Evolutionary conservation across 2,329 filamentous ascomycete species (phyloP).

Genomic region (Allantophomopsis cytisporea): DNA sequence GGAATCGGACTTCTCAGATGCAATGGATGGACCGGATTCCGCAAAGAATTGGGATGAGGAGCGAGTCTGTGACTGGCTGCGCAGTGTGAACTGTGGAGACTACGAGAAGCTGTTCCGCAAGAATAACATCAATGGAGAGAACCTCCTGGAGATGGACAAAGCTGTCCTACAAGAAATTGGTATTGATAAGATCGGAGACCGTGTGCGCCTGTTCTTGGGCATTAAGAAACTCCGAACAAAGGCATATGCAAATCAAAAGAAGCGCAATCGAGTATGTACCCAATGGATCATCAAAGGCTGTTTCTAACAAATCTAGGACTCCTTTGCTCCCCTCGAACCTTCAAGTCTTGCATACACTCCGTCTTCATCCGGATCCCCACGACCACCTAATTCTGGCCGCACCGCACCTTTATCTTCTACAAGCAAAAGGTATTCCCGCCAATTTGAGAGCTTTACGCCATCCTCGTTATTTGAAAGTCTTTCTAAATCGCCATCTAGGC

Average conservation of each 20-base stretch:
- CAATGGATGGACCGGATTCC: conserved; percentile 56
- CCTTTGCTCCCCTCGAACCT: conserved; percentile 66
- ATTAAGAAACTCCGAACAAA: conserved; percentile 74
- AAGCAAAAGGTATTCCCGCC: conserved; percentile 52
- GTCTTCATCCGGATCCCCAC: conserved; percentile 50
- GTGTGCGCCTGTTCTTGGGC: conserved; percentile 77
- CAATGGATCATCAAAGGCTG: background rate
- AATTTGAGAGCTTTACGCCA: conserved; percentile 30
- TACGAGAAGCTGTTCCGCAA: conserved; percentile 82
- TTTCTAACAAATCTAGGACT: conserved; percentile 45
- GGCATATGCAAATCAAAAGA: conserved; percentile 64
- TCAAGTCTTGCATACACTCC: conserved; percentile 38
- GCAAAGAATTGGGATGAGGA: conserved; percentile 86
- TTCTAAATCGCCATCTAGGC: conserved; percentile 29
- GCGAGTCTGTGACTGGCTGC: conserved; percentile 79
- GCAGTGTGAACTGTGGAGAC: conserved; percentile 82
- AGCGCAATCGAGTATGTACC: conserved; percentile 65
- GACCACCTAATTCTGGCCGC: conserved; percentile 39
- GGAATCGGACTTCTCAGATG: conserved; percentile 83
- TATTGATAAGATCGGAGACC: conserved; percentile 93
- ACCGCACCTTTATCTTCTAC: conserved; percentile 28
- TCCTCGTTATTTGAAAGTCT: background rate
- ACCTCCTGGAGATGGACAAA: conserved; percentile 93
- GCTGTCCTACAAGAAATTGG: conserved; percentile 94
- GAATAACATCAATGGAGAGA: conserved; percentile 97